Conservation (phyloP, 202 grass and related monocot species). For the Dendrocalamus latiflorus region DNA sequence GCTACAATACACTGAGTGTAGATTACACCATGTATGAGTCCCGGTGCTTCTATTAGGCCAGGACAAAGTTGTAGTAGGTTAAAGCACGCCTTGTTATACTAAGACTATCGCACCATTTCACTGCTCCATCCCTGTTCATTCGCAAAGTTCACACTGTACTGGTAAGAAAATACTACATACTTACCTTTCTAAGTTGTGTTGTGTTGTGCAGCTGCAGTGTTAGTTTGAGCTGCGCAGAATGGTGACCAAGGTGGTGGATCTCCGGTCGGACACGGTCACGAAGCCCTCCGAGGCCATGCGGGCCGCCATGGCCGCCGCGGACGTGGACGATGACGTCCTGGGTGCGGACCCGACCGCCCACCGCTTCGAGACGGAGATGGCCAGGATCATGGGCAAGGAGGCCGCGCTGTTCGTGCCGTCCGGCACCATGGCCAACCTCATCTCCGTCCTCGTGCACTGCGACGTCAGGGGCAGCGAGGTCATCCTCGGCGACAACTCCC, state of each 20-base stretch:
- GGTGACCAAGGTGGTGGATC: constrained; percentile 68
- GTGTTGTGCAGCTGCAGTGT: no score
- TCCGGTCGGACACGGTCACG: constrained; percentile 91
- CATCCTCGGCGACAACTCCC: constrained; percentile 75
- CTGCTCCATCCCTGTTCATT: not conserved
- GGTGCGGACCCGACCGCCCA: constrained; percentile 65
- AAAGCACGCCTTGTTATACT: not conserved
- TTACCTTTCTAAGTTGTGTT: not conserved
- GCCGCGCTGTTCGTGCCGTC: constrained; percentile 87
- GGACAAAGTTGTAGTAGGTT: not conserved
- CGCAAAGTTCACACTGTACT: not conserved
- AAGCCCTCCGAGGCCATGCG: constrained; percentile 88
- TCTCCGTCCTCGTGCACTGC: no score
- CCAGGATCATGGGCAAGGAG: constrained; percentile 71
- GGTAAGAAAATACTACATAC: not conserved
- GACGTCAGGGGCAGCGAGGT: constrained; percentile 80
- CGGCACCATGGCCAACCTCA: no score
- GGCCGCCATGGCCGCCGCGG: constrained; percentile 76
- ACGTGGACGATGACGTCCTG: constrained; percentile 87
- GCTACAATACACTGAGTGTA: not conserved
- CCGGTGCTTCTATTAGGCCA: no score
- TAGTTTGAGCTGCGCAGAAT: constrained; percentile 22
- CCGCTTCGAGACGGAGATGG: constrained; percentile 60
- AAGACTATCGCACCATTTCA: not conserved
- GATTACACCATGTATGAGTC: no score